These are phyloP conservation scores for Mortierella sp. DNA, from an alignment of 371 early-diverging fungal species.

Conservation along the genomic window DNA sequence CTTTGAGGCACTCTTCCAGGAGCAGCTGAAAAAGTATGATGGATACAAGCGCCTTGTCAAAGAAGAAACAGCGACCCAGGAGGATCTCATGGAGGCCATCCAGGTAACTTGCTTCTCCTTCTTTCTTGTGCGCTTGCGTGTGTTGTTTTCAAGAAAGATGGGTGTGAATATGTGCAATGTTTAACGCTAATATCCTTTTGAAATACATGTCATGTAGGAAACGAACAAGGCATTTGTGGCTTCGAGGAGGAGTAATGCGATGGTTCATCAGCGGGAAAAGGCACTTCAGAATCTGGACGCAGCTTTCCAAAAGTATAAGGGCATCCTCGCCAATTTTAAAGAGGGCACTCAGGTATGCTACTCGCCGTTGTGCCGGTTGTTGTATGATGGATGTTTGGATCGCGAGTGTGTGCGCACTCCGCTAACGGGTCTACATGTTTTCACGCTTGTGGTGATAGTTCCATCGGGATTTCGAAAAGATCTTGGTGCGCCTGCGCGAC, in stretches of 20 bases:
- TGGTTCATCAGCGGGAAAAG: constrained; percentile 71
- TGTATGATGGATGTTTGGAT: neutral
- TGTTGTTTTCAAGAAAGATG: neutral
- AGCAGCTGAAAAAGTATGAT: constrained; percentile 78
- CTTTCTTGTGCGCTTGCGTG: neutral
- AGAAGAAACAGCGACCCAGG: constrained; percentile 75
- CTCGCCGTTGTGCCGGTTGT: neutral
- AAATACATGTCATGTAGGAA: constrained; percentile 46
- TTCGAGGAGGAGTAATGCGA: constrained; percentile 62
- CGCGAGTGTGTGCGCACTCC: neutral
- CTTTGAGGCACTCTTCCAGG: constrained; percentile 75
- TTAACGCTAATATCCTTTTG: neutral
- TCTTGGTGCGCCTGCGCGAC: constrained; percentile 68
- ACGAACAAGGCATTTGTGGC: constrained; percentile 76
- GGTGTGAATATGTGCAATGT: neutral
- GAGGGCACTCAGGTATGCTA: constrained; percentile 68
- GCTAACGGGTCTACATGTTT: neutral
- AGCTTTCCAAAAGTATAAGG: constrained; percentile 76
- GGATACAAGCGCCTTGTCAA: constrained; percentile 66
- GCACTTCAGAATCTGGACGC: constrained; percentile 78
- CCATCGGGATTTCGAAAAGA: constrained; percentile 77
- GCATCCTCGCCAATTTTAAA: constrained; percentile 73
- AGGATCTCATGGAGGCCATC: constrained; percentile 70
- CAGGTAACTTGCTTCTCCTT: constrained; percentile 37
- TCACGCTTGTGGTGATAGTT: constrained; percentile 62